Conservation (phyloP, 1,139 yeast genomes). For the Suhomyces wounanorum region DNA sequence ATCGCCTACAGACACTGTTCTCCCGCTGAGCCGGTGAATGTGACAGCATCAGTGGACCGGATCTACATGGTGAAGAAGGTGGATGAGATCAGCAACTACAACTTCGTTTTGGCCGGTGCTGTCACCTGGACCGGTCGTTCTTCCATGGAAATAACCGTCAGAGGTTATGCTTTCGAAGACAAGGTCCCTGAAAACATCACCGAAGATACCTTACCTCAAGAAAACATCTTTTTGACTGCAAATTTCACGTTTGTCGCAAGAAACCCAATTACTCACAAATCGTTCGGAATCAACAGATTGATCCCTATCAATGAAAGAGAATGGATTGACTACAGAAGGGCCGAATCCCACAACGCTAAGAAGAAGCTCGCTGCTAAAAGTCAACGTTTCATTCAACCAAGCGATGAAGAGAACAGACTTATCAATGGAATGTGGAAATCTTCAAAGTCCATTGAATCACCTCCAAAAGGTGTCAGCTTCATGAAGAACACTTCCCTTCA, state of each 20-base stretch:
- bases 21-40: constrained; percentile 91
- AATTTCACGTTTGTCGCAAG: constrained; percentile 95
- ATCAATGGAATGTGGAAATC: constrained; percentile 79
- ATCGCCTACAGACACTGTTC: constrained; percentile 84
- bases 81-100: constrained; percentile 73
- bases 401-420: constrained; percentile 68
- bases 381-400: constrained; percentile 66
- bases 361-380: constrained; percentile 76
- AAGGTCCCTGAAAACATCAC: constrained; percentile 43
- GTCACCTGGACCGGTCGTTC: constrained; percentile 95
- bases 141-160: constrained; percentile 92
- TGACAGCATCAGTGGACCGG: constrained; percentile 91
- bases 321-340: constrained; percentile 82
- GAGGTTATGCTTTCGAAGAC: constrained; percentile 74
- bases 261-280: constrained; percentile 83
- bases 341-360: constrained; percentile 85
- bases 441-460: constrained; percentile 43
- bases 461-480: constrained; percentile 47
- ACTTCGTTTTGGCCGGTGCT: constrained; percentile 80
- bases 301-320: constrained; percentile 74
- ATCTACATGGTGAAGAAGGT: constrained; percentile 85
- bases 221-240: constrained; percentile 70
- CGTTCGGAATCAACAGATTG: constrained; percentile 80
- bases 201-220: constrained; percentile 49
- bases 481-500: constrained; percentile 72